Evolutionary conservation across 2,329 filamentous ascomycete genomes (phyloP), one percentile per base, ranked within the genome.

Genomic region (Xylaria sp.): DNA sequence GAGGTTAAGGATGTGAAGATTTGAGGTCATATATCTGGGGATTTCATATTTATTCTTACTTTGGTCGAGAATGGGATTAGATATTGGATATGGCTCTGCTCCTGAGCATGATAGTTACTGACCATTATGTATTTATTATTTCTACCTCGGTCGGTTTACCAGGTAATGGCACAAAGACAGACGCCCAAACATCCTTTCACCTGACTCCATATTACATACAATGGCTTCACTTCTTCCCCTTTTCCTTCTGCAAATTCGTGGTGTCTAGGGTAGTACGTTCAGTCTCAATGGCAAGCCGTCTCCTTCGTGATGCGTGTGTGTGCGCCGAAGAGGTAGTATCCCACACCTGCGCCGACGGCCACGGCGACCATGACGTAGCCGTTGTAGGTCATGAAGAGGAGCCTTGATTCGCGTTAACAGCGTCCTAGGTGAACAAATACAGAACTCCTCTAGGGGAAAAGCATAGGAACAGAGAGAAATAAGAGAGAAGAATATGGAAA

Each of bases 371-470:
- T 99, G 67, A 99, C 87, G 87, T 90, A 96, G 59, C 94, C 94
- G 70, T 99, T 99, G 78, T 99, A 99, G n/a, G 94, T 99, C 94
- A 99, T 99, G 76, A 99, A 99, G 19, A 99, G 78, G 62, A 99
- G 81, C 94, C 93, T 97, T 6, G 23, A 23, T 23, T 23, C 23
- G 23, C 23, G 10, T 13, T 34, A 39, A 48, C 13, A 39, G 1
- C 37, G 37, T 5, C 8, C 35, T 6, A n/a, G n/a, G n/a, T n/a
- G n/a, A n/a, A n/a, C n/a, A n/a, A n/a, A n/a, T n/a, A n/a, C n/a
- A n/a, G n/a, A n/a, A n/a, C n/a, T n/a, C n/a, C n/a, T n/a, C n/a
- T n/a, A n/a, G n/a, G n/a, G n/a, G n/a, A n/a, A n/a, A n/a, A n/a
- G n/a, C n/a, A n/a, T n/a, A n/a, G n/a, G n/a, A n/a, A 23, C 23